phyloP scores from a whole-genome alignment of 208 protist species.

The Wallacemonas rigidus region DNA sequence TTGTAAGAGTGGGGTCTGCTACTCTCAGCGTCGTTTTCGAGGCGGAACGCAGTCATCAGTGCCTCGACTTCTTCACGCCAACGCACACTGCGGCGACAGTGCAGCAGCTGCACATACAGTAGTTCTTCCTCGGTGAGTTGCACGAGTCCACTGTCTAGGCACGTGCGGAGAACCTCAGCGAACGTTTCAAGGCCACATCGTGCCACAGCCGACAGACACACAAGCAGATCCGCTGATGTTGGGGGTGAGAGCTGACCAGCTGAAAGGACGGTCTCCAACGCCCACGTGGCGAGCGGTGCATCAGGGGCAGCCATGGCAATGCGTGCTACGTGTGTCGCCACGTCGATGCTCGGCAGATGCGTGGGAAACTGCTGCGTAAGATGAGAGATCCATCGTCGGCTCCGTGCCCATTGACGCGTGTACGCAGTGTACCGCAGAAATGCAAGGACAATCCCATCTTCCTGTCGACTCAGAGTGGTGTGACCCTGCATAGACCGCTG shows the following conservation, averaged over 20 bases:
- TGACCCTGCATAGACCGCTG: not conserved
- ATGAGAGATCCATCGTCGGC: slow-evolving; percentile 19
- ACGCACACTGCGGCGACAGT: slow-evolving; percentile 52
- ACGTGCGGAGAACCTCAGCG: slow-evolving; percentile 53
- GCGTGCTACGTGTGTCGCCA: slow-evolving; percentile 21
- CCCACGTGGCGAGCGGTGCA: slow-evolving; percentile 37
- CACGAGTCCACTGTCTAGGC: slow-evolving; percentile 58
- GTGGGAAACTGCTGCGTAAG: slow-evolving; percentile 20
- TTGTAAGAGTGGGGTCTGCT: too few species aligned
- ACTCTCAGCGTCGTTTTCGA: not conserved
- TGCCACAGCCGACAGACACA: slow-evolving; percentile 60
- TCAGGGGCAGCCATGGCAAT: slow-evolving; percentile 27
- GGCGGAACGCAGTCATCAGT: slow-evolving; percentile 23
- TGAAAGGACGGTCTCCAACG: slow-evolving; percentile 32
- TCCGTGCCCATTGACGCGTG: slow-evolving; percentile 25
- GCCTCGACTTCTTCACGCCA: slow-evolving; percentile 46
- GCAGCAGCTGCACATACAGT: slow-evolving; percentile 65
- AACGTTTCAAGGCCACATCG: slow-evolving; percentile 61
- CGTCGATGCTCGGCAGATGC: slow-evolving; percentile 32
- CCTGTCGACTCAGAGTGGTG: slow-evolving; percentile 15
- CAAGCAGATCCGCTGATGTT: slow-evolving; percentile 53
- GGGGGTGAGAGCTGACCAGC: slow-evolving; percentile 35
- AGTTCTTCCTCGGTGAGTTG: slow-evolving; percentile 50
- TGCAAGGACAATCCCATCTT: slow-evolving; percentile 33
- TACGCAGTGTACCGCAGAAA: slow-evolving; percentile 22